phyloP scores from a whole-genome alignment of 2,329 filamentous ascomycete genomes.

The Botryotinia narcissicola region DNA sequence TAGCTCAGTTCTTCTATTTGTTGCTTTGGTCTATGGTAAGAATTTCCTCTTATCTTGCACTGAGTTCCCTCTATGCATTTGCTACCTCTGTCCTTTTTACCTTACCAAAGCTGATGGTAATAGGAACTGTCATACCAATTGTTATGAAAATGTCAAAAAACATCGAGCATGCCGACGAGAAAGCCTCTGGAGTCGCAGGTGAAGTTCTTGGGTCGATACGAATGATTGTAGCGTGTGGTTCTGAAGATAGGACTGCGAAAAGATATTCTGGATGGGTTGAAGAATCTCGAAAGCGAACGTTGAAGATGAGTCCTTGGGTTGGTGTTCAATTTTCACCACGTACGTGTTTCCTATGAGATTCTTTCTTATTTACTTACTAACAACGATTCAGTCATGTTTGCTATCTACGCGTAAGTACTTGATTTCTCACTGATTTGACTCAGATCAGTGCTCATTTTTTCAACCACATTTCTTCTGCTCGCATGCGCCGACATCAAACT shows the following conservation, averaged over 20 bases:
- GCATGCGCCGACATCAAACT: background rate
- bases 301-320: slow-evolving; percentile 50
- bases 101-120: background rate
- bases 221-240: slow-evolving; percentile 62
- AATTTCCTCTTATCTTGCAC: background rate
- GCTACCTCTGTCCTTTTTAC: background rate
- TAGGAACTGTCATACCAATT: slow-evolving; percentile 48
- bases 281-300: slow-evolving; percentile 51
- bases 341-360: slow-evolving; percentile 18
- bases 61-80: background rate
- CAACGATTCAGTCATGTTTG: slow-evolving; percentile 39
- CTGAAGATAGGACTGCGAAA: slow-evolving; percentile 52
- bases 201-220: slow-evolving; percentile 59
- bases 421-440: background rate
- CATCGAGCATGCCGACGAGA: slow-evolving; percentile 51
- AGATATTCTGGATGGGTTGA: slow-evolving; percentile 56
- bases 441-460: background rate
- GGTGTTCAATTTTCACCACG: slow-evolving; percentile 51
- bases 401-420: slow-evolving; percentile 34
- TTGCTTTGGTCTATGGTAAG: slow-evolving; percentile 47
- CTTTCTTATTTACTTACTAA: slow-evolving; percentile 3
- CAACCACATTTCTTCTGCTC: background rate
- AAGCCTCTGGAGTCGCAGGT: slow-evolving; percentile 58
- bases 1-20: slow-evolving; percentile 55
- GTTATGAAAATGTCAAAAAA: slow-evolving; percentile 51